A percentile compares a stretch with the other conserved stretches of the same genome.
phyloP scores from a whole-genome alignment of 305 asterid species.

The Solanum chacoense region DNA sequence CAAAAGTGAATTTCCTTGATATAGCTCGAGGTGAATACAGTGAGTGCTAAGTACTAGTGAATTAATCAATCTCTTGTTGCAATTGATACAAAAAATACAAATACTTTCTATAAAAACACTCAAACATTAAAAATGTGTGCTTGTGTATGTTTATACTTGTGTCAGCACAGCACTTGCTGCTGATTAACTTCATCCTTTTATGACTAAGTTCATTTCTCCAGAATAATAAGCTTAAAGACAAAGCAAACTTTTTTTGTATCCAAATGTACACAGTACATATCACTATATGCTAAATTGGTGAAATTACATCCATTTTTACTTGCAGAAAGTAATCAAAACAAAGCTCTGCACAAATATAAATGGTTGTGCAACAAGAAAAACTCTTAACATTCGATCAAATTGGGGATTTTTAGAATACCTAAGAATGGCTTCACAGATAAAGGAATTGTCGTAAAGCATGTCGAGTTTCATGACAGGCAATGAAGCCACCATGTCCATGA shows the following conservation, averaged over 20 bases:
- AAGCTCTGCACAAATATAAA: neutral
- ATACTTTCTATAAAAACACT: neutral
- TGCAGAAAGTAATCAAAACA: neutral
- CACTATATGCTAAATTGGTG: neutral
- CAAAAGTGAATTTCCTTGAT: neutral
- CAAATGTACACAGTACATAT: neutral
- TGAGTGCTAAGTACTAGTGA: neutral
- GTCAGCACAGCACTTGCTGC: neutral
- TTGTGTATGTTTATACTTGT: neutral
- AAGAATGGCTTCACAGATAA: slow-evolving; percentile 91
- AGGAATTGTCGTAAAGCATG: slow-evolving; percentile 73
- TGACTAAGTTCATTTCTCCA: neutral
- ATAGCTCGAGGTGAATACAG: neutral
- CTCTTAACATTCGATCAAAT: neutral
- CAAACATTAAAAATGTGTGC: neutral
- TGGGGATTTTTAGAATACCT: slow-evolving; percentile 9
- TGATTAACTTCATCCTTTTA: neutral
- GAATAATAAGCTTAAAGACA: neutral
- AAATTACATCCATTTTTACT: neutral
- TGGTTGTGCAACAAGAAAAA: neutral
- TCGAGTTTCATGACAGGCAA: slow-evolving; percentile 84
- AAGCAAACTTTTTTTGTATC: neutral
- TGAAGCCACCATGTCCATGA: slow-evolving; percentile 99
- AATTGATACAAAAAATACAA: neutral
- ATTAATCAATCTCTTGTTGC: neutral